Conservation (phyloP, 2,329 filamentous ascomycete species). For the Penicillium sp. region DNA sequence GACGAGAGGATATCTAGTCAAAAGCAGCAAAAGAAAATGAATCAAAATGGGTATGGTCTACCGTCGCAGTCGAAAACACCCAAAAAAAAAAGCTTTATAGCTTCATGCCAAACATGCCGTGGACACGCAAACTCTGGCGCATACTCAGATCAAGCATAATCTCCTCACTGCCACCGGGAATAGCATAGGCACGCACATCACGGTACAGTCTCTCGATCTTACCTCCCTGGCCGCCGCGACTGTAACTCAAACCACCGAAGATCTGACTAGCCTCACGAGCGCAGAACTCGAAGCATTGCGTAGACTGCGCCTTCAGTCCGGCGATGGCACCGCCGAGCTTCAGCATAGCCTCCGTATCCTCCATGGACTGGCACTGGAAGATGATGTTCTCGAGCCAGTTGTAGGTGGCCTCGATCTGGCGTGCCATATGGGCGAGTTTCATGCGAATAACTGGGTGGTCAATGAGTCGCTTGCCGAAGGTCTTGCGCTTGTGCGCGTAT, state of each 20-base stretch:
- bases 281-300: conserved; percentile 95
- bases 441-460: conserved; percentile 96
- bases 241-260: conserved; percentile 91
- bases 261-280: conserved; percentile 95
- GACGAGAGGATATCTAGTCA: conserved; percentile 20
- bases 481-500: conserved; percentile 94
- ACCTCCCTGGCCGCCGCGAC: conserved; percentile 85
- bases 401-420: conserved; percentile 95
- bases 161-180: conserved; percentile 93
- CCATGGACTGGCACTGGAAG: conserved; percentile 90
- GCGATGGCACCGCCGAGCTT: conserved; percentile 93
- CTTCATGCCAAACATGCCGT: conserved; percentile 94
- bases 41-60: background rate
- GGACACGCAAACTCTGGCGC: conserved; percentile 81
- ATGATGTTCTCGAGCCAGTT: conserved; percentile 95
- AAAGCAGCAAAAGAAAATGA: conserved; percentile 1
- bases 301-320: conserved; percentile 87
- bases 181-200: conserved; percentile 92
- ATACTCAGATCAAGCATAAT: conserved; percentile 98
- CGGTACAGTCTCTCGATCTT: conserved; percentile 94
- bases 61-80: conserved; percentile 2
- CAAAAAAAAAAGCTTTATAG: conserved; percentile 39
- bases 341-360: conserved; percentile 91
- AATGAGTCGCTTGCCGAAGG: conserved; percentile 94
- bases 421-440: conserved; percentile 97